Percentiles rank a stretch among this genome's conserved stretches.
Evolutionary conservation across 148 eudicot genomes (phyloP).

Genomic region (Cornus suecica): DNA sequence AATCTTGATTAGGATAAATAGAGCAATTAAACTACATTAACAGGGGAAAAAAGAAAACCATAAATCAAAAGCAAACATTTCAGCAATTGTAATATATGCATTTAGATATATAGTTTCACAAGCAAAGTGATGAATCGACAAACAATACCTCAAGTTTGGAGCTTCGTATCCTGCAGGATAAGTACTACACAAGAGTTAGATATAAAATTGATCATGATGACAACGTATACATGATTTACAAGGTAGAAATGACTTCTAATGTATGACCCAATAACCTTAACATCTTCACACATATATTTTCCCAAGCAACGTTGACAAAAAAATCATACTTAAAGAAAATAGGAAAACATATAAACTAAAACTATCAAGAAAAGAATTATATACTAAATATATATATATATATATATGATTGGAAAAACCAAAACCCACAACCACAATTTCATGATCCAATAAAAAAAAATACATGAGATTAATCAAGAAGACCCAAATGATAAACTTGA

Average conservation of each 20-base stretch:
- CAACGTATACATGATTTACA: too few species aligned
- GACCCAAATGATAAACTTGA: neutral
- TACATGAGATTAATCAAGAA: slow-evolving; percentile 3
- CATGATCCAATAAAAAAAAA: neutral
- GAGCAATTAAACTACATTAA: neutral
- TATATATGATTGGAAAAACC: too few species aligned
- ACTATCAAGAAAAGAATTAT: neutral
- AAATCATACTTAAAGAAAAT: neutral
- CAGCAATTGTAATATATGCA: too few species aligned
- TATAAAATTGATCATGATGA: neutral
- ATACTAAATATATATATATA: neutral
- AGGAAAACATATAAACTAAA: neutral
- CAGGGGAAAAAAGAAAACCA: neutral
- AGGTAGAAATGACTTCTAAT: neutral
- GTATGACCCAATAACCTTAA: neutral
- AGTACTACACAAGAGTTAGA: neutral
- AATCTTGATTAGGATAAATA: neutral
- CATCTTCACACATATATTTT: too few species aligned
- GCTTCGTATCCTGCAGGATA: slow-evolving; percentile 51
- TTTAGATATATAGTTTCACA: too few species aligned
- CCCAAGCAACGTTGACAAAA: too few species aligned
- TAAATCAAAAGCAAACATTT: neutral
- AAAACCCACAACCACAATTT: neutral
- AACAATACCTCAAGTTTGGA: slow-evolving; percentile 42
- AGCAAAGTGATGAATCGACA: too few species aligned